Percentiles rank a stretch among this genome's conserved stretches.
Conservation (phyloP, 2,329 filamentous ascomycete genomes). For the Cordyceps militaris region DNA sequence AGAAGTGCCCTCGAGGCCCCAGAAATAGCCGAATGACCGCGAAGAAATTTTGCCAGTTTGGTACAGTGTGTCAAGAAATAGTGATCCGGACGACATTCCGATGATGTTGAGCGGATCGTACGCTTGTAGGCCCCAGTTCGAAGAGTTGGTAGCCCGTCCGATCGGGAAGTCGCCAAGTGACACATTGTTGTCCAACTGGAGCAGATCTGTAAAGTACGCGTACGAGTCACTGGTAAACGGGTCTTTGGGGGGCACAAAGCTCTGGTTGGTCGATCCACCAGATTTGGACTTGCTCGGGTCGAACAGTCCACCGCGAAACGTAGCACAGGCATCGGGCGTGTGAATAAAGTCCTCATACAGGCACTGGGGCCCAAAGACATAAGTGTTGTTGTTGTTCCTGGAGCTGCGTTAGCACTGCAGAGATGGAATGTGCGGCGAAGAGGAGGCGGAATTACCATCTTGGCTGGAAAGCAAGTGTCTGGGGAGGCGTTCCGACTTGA, state of each 20-base stretch:
- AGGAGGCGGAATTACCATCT: constrained; percentile 8
- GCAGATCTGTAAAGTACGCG: constrained; percentile 13
- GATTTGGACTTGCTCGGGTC: neutral
- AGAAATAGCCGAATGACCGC: constrained; percentile 13
- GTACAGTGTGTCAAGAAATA: constrained; percentile 1
- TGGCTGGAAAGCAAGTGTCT: constrained; percentile 13
- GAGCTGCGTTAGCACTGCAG: neutral
- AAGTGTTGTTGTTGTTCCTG: constrained; percentile 15
- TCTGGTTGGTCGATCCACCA: neutral
- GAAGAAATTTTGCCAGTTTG: constrained; percentile 7
- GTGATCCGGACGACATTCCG: constrained; percentile 15
- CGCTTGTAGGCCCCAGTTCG: constrained; percentile 3
- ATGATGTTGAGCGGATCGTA: constrained; percentile 14
- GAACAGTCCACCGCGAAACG: constrained; percentile 15
- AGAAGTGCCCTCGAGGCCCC: constrained; percentile 13
- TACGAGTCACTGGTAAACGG: constrained; percentile 7
- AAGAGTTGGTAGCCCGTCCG: neutral
- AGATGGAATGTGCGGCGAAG: neutral
- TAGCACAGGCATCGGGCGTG: constrained; percentile 7
- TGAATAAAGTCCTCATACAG: neutral
- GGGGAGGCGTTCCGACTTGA: constrained; percentile 8
- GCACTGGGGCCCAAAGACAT: constrained; percentile 14
- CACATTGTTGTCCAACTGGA: constrained; percentile 1
- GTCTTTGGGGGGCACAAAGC: constrained; percentile 5
- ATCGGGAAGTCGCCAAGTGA: constrained; percentile 12